phyloP scores from a whole-genome alignment of 495 filamentous ascomycete species.

The Neurospora tetraspora region DNA sequence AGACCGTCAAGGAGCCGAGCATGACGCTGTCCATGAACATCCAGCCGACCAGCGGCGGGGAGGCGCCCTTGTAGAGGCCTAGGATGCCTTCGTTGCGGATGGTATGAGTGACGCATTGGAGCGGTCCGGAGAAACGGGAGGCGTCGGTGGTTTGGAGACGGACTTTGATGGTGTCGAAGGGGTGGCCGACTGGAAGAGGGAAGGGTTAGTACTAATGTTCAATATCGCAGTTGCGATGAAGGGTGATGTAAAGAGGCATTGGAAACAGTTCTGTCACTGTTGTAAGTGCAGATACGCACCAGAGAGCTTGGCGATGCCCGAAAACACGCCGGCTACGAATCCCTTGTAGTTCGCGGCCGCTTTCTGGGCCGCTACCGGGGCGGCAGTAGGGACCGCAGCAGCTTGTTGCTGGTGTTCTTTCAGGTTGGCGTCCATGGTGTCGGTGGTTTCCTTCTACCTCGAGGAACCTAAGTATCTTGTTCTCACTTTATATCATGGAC shows the following conservation, averaged over 20 bases:
- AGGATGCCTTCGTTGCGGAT: slow-evolving; percentile 66
- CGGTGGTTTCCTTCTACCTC: not conserved
- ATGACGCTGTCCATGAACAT: slow-evolving; percentile 97
- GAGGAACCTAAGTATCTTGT: not conserved
- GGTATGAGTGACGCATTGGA: slow-evolving; percentile 78
- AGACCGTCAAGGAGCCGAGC: slow-evolving; percentile 84
- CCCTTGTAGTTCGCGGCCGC: slow-evolving; percentile 60
- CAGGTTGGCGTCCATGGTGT: slow-evolving; percentile 9
- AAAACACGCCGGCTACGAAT: slow-evolving; percentile 90
- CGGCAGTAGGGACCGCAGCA: slow-evolving; percentile 2
- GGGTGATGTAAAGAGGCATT: not conserved
- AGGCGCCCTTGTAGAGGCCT: slow-evolving; percentile 85
- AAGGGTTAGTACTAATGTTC: not conserved
- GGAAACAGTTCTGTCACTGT: not conserved
- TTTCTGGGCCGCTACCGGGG: slow-evolving; percentile 6
- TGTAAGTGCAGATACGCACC: slow-evolving; percentile 40
- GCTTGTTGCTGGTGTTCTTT: not conserved
- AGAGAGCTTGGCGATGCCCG: slow-evolving; percentile 80
- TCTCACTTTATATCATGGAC: not conserved
- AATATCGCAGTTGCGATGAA: too few relatives aligned
- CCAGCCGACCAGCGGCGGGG: slow-evolving; percentile 87
- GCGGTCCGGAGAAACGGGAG: slow-evolving; percentile 69
- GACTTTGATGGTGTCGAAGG: slow-evolving; percentile 94
- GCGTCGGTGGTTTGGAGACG: slow-evolving; percentile 80
- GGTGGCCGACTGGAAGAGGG: slow-evolving; percentile 34